A percentile compares a stretch with the other conserved stretches of the same genome.
These are phyloP conservation scores for Claviceps sorghi DNA, from an alignment of 2,329 filamentous ascomycete species.

Conservation along the genomic window DNA sequence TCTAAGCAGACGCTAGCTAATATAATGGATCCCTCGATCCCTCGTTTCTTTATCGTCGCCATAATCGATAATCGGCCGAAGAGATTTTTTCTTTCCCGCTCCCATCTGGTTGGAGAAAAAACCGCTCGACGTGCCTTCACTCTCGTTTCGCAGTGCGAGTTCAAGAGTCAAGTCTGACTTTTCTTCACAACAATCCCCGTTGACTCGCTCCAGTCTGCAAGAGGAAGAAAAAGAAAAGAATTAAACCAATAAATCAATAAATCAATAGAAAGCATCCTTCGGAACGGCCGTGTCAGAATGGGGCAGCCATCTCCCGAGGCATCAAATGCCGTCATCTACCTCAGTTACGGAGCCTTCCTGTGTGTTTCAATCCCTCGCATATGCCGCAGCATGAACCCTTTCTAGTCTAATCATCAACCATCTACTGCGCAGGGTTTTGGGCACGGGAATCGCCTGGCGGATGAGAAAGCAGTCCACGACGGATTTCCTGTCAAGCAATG, in stretches of 20 bases:
- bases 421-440: conserved; percentile 38
- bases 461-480: conserved; percentile 50
- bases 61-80: neutral
- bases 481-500: conserved; percentile 61
- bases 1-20: neutral
- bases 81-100: neutral
- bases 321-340: conserved; percentile 72
- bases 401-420: conserved; percentile 1
- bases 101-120: neutral
- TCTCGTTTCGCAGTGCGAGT: neutral
- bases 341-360: conserved; percentile 67
- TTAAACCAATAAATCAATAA: no score
- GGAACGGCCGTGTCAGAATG: conserved; percentile 33
- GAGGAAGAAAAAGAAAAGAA: no score
- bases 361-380: conserved; percentile 25
- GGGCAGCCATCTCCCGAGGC: conserved; percentile 59
- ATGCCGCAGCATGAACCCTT: neutral
- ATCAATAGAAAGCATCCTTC: neutral
- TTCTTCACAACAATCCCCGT: neutral
- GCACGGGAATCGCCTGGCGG: conserved; percentile 42
- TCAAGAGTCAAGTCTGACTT: neutral
- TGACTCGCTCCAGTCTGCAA: neutral
- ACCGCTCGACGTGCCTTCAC: neutral
- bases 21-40: neutral
- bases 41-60: neutral